Base-by-base conservation (phyloP, 768 basidiomycete species). In the Cystofilobasidium bisporidii region DNA sequence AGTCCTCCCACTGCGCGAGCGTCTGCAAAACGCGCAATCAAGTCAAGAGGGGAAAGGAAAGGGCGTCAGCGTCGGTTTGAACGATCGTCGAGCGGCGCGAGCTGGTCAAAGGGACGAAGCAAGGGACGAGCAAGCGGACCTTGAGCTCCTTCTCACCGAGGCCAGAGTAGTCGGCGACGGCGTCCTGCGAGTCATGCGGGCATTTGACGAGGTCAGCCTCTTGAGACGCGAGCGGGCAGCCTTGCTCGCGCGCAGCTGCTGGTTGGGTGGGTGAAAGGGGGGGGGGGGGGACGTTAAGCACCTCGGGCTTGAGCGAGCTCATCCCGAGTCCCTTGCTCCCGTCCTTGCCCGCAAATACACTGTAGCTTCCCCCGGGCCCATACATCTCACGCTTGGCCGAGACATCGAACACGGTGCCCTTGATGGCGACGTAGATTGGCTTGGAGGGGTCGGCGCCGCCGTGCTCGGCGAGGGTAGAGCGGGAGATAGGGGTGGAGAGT, bases 321-420 rank as follows among this genome's bases (percentile, higher is more conserved):
- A 69, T 47, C 2, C 48, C 94, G 10, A 99, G 80, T 0, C 87
- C 94, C 71, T 81, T 84, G 11, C 90, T 93, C 0, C 86, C 94
- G 74, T 99, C 94, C 78, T 89, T 94, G 55, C 92, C 94, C 38
- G 92, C 90, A 76, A 98, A 97, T 26, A 94, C 78, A 71, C 84
- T 82, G 77, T 92, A 91, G 32, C 63, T 50, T 32, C 65, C 73
- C 3, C 89, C 90, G 2, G 82, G 80, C 1, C 94, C 94, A 73
- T 99, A 99, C 72, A 92, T 87, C 69, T 96, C 91, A 36, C 79
- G 78, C 77, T 94, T 97, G 68, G 80, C 79, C 0, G 87, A 80
- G 12, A 99, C 94, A 76, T 97, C 92, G 77, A 96, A 97, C 12
- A 97, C 82, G 1, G 86, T 87, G 57, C 92, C 89, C 12, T 96